Evolutionary conservation across 805 yeast genomes (phyloP), one percentile per base, ranked within the genome.

Genomic region (Martiniozyma abietophila): DNA sequence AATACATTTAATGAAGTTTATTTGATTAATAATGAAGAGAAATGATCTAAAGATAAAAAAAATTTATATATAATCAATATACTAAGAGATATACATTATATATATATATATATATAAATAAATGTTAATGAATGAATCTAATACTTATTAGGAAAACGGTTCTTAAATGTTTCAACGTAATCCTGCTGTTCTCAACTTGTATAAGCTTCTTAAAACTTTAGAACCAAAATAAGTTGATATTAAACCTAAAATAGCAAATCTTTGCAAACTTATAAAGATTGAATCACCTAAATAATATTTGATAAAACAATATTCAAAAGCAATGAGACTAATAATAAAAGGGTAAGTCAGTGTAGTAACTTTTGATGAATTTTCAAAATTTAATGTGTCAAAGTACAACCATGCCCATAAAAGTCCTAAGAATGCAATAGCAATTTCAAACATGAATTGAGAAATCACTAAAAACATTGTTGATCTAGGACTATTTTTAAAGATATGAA

Each of bases 141-240:
- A n/a, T n/a, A n/a, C n/a, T n/a, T n/a, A n/a, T n/a, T n/a, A n/a
- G n/a, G n/a, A n/a, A n/a, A n/a, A n/a, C n/a, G n/a, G n/a, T n/a
- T n/a, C n/a, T 15, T 31, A 21, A 15, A 32, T n/a, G 18, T 25
- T 29, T 31, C 30, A 42, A 36, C 49, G 41, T 19, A 43, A 31
- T 12, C 53, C 52, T 5, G 45, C 42, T 10, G 32, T 57, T 64
- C 55, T 50, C 22, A 55, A 36, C 24, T 43, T 32, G 28, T 47
- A 45, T 35, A 53, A 26, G 14, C 42, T 45, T 49, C 78, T 66
- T 47, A 83, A 65, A 12, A 77, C 79, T 45, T 72, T 70, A n/a
- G 80, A 65, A 10, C 92, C 92, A 34, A 74, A 56, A 50, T 68
- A 66, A 26, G 80, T 50, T 20, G 77, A 61, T 22, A 80, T 66